Base-by-base conservation (phyloP, 139 green algal genomes). In the Spirogloea muscicola region DNA sequence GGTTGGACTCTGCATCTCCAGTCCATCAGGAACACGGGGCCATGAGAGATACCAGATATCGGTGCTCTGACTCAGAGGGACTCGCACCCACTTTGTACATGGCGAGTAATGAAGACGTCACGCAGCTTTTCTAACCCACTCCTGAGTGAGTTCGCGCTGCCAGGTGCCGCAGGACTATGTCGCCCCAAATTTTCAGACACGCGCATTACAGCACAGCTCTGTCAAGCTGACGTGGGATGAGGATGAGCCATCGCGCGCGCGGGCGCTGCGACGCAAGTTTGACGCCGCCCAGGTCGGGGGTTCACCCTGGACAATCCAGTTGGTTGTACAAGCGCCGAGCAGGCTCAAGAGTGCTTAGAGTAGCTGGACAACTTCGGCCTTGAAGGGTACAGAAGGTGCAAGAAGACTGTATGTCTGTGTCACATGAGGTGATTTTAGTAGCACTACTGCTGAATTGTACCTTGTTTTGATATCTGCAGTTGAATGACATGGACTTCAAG, bases 211-310 rank as follows among this genome's bases (percentile, higher is more conserved):
- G 86, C 90, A 96, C 88, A 96, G 90, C 5, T 89, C 88, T 58
- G 88, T 92, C 55, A 88, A 91, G 75, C 89, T 98, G 49, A 92
- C 90, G 0, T 98, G 93, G 93, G 93, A 98, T 44, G 90, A 86
- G 5, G 90, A 90, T 31, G 92, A 96, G 51, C 85, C 86, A 5
- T 52, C 67, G 29, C 86, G 93, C 39, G 90, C 88, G 70, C 82
- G 83, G 49, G 81, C 87, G 48, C 68, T 82, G 21, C 55, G 68
- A 18, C 75, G 75, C 66, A 82, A 82, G 39, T 65, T 78, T 49
- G 46, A 25, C 16, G 34, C 29, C 25, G 73, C 76, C 39, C 27
- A 81, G 62, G 73, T 77, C n/a, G n/a, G n/a, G n/a, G n/a, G n/a
- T n/a, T n/a, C n/a, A n/a, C n/a, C n/a, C n/a, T 16, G 44, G 44